These are phyloP conservation scores for Penicillium chermesinum DNA, from an alignment of 495 filamentous ascomycete species.

Conservation along the genomic window DNA sequence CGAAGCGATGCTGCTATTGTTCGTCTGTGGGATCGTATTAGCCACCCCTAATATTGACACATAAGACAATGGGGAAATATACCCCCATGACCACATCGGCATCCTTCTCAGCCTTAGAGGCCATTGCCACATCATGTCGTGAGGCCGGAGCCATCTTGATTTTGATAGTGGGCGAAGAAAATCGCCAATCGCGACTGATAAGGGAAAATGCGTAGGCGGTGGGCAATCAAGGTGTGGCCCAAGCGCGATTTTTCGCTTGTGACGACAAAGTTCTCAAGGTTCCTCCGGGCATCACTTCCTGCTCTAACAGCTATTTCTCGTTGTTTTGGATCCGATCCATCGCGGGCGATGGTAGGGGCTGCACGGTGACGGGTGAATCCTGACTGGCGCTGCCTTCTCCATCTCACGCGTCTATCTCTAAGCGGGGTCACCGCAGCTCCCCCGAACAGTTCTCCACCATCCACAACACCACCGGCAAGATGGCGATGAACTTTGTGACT, in stretches of 20 bases:
- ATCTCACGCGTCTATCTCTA: conserved; percentile 5
- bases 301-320: conserved; percentile 12
- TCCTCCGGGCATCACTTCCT: not conserved
- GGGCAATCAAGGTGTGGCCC: conserved; percentile 42
- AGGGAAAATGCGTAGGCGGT: conserved; percentile 17
- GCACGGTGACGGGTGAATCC: conserved; percentile 20
- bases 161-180: not conserved
- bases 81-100: conserved; percentile 66
- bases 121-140: conserved; percentile 15
- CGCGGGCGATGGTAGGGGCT: conserved; percentile 12
- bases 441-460: not conserved
- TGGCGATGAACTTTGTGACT: conserved; percentile 92
- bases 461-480: conserved; percentile 25
- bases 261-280: conserved; percentile 25
- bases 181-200: conserved; percentile 10
- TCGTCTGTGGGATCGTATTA: conserved; percentile 57
- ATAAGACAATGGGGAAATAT: conserved; percentile 3
- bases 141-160: conserved; percentile 9
- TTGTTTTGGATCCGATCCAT: not conserved
- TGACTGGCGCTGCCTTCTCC: conserved; percentile 13
- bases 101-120: conserved; percentile 45
- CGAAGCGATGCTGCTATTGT: conserved; percentile 83
- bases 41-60: not conserved
- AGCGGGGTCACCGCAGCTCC: conserved; percentile 24
- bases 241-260: conserved; percentile 36